Conservation (phyloP, 345 rosid species). For the Atalantia buxifolia region DNA sequence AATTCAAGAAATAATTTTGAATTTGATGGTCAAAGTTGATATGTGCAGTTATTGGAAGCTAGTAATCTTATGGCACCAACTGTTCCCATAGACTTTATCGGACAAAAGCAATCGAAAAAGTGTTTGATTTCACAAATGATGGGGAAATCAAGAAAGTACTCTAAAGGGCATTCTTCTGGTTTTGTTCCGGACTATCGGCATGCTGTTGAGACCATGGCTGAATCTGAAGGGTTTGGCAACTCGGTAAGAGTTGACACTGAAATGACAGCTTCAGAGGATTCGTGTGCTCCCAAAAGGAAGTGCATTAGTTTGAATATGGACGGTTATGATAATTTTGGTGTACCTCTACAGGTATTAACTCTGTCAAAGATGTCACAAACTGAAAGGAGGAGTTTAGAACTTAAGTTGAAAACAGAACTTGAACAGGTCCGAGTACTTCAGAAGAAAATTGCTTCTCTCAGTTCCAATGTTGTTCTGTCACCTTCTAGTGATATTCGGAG, state of each 20-base stretch:
- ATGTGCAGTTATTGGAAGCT: slow-evolving; percentile 49
- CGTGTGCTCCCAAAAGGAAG: slow-evolving; percentile 51
- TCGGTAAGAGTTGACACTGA: slow-evolving; percentile 51
- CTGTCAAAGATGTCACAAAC: slow-evolving; percentile 56
- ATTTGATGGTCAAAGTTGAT: slow-evolving; percentile 28
- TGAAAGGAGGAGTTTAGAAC: slow-evolving; percentile 56
- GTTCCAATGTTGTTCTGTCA: slow-evolving; percentile 37
- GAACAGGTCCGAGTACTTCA: slow-evolving; percentile 62
- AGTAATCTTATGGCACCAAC: slow-evolving; percentile 56
- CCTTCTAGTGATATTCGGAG: slow-evolving; percentile 57
- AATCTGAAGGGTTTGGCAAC: slow-evolving; percentile 71
- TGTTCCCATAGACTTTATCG: slow-evolving; percentile 56
- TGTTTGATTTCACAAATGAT: slow-evolving; percentile 36
- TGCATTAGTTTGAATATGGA: slow-evolving; percentile 50
- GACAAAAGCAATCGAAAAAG: slow-evolving; percentile 45
- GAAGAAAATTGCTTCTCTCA: slow-evolving; percentile 45
- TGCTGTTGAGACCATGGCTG: slow-evolving; percentile 58
- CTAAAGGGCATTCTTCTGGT: slow-evolving; percentile 61
- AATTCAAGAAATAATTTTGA: not conserved
- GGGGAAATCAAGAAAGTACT: slow-evolving; percentile 70
- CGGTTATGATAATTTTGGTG: slow-evolving; percentile 38
- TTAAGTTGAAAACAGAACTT: slow-evolving; percentile 66
- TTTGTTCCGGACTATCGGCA: slow-evolving; percentile 58
- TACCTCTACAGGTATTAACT: slow-evolving; percentile 51
- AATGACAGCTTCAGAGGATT: slow-evolving; percentile 59